These are phyloP conservation scores for Clonostachys rhizophaga DNA, from an alignment of 2,329 filamentous ascomycete genomes.

Conservation along the genomic window DNA sequence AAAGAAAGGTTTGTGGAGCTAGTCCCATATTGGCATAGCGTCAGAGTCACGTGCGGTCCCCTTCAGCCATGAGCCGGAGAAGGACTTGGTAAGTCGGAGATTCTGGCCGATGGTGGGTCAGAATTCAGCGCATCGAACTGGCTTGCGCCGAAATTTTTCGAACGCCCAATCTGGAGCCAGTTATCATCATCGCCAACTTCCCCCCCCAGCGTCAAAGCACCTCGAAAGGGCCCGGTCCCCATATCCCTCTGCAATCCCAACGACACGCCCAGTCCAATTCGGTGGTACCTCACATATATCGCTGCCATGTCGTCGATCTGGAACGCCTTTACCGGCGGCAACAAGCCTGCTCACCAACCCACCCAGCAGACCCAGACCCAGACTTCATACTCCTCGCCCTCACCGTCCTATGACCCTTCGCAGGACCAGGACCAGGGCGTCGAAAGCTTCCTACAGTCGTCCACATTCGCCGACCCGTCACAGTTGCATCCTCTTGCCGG, in stretches of 20 bases:
- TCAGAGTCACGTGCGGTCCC: not conserved
- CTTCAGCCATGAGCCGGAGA: too few relatives aligned
- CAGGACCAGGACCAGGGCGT: conserved; percentile 74
- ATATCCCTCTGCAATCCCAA: too few relatives aligned
- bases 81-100: too few relatives aligned
- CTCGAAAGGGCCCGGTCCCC: too few relatives aligned
- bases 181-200: not conserved
- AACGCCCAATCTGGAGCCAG: not conserved
- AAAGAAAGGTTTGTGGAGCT: not conserved
- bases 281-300: not conserved
- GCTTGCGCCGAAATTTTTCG: not conserved
- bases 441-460: conserved; percentile 76
- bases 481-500: conserved; percentile 90
- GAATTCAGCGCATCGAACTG: not conserved
- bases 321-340: conserved; percentile 58
- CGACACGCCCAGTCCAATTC: too few relatives aligned
- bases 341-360: conserved; percentile 25
- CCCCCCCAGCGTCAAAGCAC: not conserved
- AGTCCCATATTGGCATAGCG: not conserved
- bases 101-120: not conserved
- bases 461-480: conserved; percentile 78
- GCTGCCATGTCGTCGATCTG: conserved; percentile 52
- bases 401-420: conserved; percentile 64
- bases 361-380: conserved; percentile 22
- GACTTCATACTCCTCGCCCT: conserved; percentile 41